Percentiles rank a stretch among this genome's conserved stretches.
Conservation (phyloP, 2,329 filamentous ascomycete species). For the Botrytis tulipae region DNA sequence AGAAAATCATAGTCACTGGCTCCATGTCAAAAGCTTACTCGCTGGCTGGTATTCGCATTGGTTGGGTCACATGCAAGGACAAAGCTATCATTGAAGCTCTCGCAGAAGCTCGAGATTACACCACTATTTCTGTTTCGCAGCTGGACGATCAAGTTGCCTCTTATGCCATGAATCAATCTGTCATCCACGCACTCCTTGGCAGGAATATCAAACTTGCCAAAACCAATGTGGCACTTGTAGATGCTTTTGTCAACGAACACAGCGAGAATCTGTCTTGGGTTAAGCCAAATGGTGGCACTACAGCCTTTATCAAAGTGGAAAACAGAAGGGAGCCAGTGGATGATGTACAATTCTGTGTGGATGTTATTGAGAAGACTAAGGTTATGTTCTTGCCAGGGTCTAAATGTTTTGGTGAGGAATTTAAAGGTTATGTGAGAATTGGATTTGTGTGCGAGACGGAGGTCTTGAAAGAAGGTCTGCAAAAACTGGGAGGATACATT, state of each 20-base stretch:
- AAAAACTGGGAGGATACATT: conserved; percentile 39
- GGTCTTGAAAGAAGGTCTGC: conserved; percentile 64
- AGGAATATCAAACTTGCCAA: conserved; percentile 67
- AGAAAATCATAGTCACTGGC: conserved; percentile 68
- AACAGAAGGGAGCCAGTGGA: conserved; percentile 56
- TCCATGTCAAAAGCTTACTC: conserved; percentile 86
- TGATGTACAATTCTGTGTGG: conserved; percentile 68
- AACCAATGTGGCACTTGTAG: conserved; percentile 64
- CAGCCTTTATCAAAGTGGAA: conserved; percentile 69
- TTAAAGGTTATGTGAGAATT: conserved; percentile 72
- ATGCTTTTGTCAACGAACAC: conserved; percentile 64
- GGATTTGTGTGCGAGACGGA: conserved; percentile 73
- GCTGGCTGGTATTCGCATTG: conserved; percentile 75
- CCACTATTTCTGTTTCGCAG: conserved; percentile 80
- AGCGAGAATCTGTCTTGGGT: conserved; percentile 61
- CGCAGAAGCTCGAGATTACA: conserved; percentile 72
- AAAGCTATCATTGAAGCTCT: conserved; percentile 60
- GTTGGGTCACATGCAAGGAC: conserved; percentile 75
- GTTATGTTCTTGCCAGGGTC: conserved; percentile 74
- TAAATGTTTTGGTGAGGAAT: conserved; percentile 71
- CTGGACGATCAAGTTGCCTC: conserved; percentile 76
- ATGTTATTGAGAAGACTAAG: conserved; percentile 65
- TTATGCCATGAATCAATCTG: conserved; percentile 65
- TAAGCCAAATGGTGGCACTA: conserved; percentile 75
- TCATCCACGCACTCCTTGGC: conserved; percentile 61